Percentiles rank a stretch among this genome's conserved stretches.
Evolutionary conservation across 495 filamentous ascomycete species (phyloP).

Genomic region (Neurospora sp.): DNA sequence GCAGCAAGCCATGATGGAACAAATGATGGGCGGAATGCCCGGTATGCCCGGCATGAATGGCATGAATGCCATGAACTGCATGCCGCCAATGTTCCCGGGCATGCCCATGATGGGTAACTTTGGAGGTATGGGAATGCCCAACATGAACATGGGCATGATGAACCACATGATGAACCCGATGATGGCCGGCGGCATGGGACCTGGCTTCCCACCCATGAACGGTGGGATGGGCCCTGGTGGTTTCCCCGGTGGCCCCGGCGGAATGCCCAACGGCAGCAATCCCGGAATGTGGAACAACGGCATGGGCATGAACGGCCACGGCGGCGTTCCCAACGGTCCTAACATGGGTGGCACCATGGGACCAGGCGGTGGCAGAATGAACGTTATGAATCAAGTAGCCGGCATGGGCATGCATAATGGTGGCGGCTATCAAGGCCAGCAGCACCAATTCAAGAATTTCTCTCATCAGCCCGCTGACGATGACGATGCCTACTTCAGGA

Average conservation of each 20-base stretch:
- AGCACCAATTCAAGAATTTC: constrained; percentile 14
- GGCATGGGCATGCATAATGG: constrained; percentile 32
- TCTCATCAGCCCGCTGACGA: constrained; percentile 78
- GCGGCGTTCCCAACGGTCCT: constrained; percentile 39
- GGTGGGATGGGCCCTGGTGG: constrained; percentile 35
- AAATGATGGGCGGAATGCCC: constrained; percentile 23
- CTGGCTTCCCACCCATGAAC: constrained; percentile 36
- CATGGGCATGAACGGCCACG: constrained; percentile 38
- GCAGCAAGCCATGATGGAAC: constrained; percentile 25
- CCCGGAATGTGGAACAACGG: constrained; percentile 24
- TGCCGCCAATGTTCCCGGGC: constrained; percentile 19
- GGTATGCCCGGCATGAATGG: constrained; percentile 30
- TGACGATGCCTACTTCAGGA: constrained; percentile 88
- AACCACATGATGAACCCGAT: constrained; percentile 40
- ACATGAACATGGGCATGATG: constrained; percentile 29
- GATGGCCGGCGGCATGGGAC: constrained; percentile 37
- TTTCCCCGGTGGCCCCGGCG: constrained; percentile 25
- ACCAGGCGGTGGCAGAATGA: constrained; percentile 6
- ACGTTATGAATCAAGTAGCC: constrained; percentile 28
- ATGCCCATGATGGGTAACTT: constrained; percentile 23
- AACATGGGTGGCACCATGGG: constrained; percentile 8
- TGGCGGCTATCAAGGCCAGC: constrained; percentile 21
- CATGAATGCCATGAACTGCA: constrained; percentile 26
- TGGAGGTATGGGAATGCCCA: constrained; percentile 15
- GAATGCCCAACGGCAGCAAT: constrained; percentile 3